Percentiles rank a stretch among this genome's conserved stretches.
Conservation (phyloP, 345 rosid genomes). For the Eucalyptus viminalis region DNA sequence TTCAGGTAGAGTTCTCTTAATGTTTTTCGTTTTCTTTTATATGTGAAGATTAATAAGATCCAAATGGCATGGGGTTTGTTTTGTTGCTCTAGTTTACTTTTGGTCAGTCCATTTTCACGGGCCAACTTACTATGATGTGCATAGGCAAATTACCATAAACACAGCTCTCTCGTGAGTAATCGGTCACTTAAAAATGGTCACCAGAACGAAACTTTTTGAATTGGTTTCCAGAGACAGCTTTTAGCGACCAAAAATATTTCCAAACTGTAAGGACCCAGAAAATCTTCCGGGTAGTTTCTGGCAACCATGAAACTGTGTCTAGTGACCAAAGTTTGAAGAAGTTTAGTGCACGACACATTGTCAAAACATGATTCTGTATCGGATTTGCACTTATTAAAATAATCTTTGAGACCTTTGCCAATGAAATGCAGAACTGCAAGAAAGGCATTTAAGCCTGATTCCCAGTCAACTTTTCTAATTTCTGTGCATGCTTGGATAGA, state of each 20-base stretch:
- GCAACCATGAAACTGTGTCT: not conserved
- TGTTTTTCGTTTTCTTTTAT: not conserved
- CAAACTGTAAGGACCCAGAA: not conserved
- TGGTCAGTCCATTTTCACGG: not conserved
- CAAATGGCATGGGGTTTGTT: not conserved
- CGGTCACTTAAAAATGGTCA: not conserved
- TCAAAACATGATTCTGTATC: not conserved
- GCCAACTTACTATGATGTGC: not conserved
- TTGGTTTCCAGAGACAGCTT: not conserved
- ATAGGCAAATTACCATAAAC: not conserved
- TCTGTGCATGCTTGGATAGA: not conserved
- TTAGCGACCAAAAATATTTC: not conserved
- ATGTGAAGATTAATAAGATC: not conserved
- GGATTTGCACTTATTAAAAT: not conserved
- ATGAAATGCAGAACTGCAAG: not conserved
- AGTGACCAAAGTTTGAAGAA: not conserved
- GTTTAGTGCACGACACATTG: not conserved
- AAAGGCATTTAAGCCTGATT: not conserved
- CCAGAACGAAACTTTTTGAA: not conserved
- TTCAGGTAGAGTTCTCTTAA: conserved; percentile 30
- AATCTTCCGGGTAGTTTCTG: not conserved
- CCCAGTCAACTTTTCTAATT: not conserved
- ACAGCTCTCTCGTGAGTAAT: not conserved
- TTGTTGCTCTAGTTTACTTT: not conserved
- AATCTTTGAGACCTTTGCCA: not conserved